These are phyloP conservation scores for Chrysoporthe cubensis DNA, from an alignment of 2,329 filamentous ascomycete genomes.

Conservation along the genomic window DNA sequence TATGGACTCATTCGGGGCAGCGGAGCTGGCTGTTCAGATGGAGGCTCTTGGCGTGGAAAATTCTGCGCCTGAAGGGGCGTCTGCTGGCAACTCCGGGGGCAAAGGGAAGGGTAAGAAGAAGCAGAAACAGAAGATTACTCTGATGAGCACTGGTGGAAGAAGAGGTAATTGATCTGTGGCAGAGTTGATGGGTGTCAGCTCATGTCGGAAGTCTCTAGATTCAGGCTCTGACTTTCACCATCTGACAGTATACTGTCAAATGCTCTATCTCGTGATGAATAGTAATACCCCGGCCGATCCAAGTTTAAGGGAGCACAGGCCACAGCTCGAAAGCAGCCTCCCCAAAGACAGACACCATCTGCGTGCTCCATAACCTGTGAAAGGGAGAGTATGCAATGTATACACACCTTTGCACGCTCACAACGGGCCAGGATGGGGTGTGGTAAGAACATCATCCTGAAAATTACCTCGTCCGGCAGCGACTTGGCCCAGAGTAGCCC, in stretches of 20 bases:
- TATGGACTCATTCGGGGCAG: constrained; percentile 66
- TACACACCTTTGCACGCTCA: background rate
- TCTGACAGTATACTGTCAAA: background rate
- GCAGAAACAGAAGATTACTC: constrained; percentile 73
- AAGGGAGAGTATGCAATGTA: background rate
- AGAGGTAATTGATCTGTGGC: constrained; percentile 43
- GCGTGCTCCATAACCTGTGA: background rate
- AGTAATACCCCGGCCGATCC: background rate
- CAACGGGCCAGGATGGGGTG: background rate
- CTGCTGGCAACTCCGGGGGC: constrained; percentile 33
- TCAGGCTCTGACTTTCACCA: background rate
- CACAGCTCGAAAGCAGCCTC: background rate
- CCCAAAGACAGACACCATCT: background rate
- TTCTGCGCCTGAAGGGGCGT: constrained; percentile 27
- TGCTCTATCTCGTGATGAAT: background rate
- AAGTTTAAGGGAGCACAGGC: background rate
- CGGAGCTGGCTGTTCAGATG: constrained; percentile 64
- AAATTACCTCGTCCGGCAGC: background rate
- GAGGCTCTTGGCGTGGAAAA: constrained; percentile 54
- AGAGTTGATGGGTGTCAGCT: background rate
- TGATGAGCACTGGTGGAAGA: constrained; percentile 70
- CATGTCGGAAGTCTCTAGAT: background rate
- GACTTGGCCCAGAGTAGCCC: background rate
- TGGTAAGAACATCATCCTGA: background rate
- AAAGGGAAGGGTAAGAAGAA: constrained; percentile 60